Conservation (phyloP, 306 rosid genomes). For the Pterocarpus macrocarpus region DNA sequence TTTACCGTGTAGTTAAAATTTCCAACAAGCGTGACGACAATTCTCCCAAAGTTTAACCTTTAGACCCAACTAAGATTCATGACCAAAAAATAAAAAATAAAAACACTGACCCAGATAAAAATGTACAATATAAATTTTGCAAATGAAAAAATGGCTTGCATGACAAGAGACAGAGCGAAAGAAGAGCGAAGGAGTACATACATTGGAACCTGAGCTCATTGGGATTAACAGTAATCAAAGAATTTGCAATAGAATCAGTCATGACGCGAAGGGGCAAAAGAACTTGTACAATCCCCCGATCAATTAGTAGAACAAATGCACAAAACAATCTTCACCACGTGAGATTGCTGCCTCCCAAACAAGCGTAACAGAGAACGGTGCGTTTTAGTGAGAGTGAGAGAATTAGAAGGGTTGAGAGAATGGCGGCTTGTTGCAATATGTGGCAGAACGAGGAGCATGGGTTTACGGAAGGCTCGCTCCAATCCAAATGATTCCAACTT, state of each 20-base stretch:
- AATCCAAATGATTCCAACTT: constrained; percentile 27
- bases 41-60: too few relatives aligned
- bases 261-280: constrained; percentile 55
- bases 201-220: constrained; percentile 81
- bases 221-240: constrained; percentile 65
- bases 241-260: constrained; percentile 63
- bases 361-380: constrained; percentile 5
- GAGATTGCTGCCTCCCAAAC: constrained; percentile 21
- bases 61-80: too few relatives aligned
- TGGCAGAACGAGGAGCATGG: constrained; percentile 47
- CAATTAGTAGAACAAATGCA: not conserved
- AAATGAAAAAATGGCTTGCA: not conserved
- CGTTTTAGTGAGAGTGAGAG: constrained; percentile 7
- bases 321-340: not conserved
- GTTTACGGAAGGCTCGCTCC: constrained; percentile 58
- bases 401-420: constrained; percentile 13
- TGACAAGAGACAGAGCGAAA: too few relatives aligned
- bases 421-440: not conserved
- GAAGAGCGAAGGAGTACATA: constrained; percentile 34
- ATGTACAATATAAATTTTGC: not conserved
- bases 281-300: constrained; percentile 21
- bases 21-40: too few relatives aligned
- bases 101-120: too few relatives aligned
- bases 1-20: too few relatives aligned
- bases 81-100: too few relatives aligned